Percentiles rank a stretch among this genome's conserved stretches.
phyloP scores from a whole-genome alignment of 2,329 filamentous ascomycete genomes.

The Neonectria punicea region DNA sequence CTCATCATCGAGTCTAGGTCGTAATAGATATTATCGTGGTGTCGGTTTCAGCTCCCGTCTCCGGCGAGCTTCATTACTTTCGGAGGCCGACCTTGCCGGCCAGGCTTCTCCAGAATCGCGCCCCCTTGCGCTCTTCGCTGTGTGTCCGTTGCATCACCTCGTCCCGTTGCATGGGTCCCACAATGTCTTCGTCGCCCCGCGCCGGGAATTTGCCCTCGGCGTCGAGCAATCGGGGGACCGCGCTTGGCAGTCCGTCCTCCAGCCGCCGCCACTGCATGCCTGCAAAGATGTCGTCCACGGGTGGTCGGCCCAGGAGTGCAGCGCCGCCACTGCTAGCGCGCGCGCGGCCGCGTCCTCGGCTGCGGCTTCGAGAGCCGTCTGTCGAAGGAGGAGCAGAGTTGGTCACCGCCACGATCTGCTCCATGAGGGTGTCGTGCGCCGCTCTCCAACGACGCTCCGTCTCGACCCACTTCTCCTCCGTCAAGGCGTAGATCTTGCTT shows the following conservation, averaged over 20 bases:
- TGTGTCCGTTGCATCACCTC: conserved; percentile 61
- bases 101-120: conserved; percentile 61
- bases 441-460: conserved; percentile 80
- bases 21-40: conserved; percentile 36
- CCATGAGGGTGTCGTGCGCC: conserved; percentile 73
- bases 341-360: conserved; percentile 51
- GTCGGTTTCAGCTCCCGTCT: conserved; percentile 8
- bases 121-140: conserved; percentile 56
- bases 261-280: conserved; percentile 57
- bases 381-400: conserved; percentile 40
- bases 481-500: conserved; percentile 87
- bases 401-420: conserved; percentile 57
- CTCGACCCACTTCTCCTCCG: conserved; percentile 88
- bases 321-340: conserved; percentile 56
- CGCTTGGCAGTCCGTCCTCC: conserved; percentile 68
- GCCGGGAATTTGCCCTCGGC: conserved; percentile 87
- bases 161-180: conserved; percentile 85
- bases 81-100: conserved; percentile 57
- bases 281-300: conserved; percentile 52
- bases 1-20: conserved; percentile 38
- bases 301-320: conserved; percentile 46
- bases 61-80: conserved; percentile 35
- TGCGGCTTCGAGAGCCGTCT: conserved; percentile 50
- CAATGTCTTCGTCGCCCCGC: conserved; percentile 90
- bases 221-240: conserved; percentile 76